These are phyloP conservation scores for Colletotrichum nymphaeae DNA, from an alignment of 2,329 filamentous ascomycete species.

Conservation along the genomic window DNA sequence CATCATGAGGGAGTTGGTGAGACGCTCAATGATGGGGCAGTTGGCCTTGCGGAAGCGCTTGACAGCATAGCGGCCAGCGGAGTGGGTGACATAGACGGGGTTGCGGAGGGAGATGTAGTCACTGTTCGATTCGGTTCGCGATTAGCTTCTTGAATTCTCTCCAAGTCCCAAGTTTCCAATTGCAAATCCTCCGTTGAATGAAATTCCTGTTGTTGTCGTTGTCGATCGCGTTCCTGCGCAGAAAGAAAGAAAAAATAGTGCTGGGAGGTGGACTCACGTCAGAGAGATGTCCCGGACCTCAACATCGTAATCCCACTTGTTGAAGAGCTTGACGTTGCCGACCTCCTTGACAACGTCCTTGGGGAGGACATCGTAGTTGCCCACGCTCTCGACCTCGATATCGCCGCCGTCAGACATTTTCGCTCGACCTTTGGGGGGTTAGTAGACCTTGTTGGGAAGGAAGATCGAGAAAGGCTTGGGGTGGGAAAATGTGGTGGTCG, in stretches of 20 bases:
- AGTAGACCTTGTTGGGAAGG: conserved; percentile 26
- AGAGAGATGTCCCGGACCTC: conserved; percentile 99
- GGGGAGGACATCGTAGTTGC: conserved; percentile 84
- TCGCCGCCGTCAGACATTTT: conserved; percentile 96
- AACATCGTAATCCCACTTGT: conserved; percentile 98
- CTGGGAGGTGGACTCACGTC: conserved; percentile 70
- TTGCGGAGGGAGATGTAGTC: conserved; percentile 99
- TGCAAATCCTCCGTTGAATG: background rate
- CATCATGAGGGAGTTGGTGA: conserved; percentile 99
- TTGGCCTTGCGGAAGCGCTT: conserved; percentile 99
- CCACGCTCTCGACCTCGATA: conserved; percentile 87
- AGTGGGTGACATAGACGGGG: conserved; percentile 99
- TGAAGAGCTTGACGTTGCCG: conserved; percentile 95
- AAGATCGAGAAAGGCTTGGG: conserved; percentile 29
- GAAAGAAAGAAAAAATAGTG: background rate
- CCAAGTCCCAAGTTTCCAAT: conserved; percentile 25
- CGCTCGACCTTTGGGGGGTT: conserved; percentile 45
- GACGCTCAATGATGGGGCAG: conserved; percentile 99
- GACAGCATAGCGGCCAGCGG: conserved; percentile 96
- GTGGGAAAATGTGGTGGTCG: conserved; percentile 37
- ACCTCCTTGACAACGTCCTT: conserved; percentile 92
- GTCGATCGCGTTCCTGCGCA: background rate
- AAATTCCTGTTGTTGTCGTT: background rate
- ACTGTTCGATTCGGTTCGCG: conserved; percentile 62
- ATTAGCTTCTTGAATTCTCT: conserved; percentile 45